A percentile compares a stretch with the other conserved stretches of the same genome.
These are phyloP conservation scores for Herpetospermum pedunculosum DNA, from an alignment of 306 rosid genomes.

Conservation along the genomic window DNA sequence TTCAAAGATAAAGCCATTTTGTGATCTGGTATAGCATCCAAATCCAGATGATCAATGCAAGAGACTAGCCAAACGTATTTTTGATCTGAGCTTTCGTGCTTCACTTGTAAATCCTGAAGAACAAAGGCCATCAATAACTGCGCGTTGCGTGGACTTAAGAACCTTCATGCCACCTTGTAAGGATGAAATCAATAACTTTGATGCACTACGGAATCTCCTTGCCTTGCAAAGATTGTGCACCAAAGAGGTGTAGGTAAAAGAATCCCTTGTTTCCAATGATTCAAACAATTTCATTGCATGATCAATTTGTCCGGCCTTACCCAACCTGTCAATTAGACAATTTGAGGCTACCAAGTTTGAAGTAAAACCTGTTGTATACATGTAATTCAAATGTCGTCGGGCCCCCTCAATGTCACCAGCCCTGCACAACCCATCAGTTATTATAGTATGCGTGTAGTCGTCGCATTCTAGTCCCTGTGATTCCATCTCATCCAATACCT, in stretches of 20 bases:
- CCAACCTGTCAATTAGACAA: constrained; percentile 59
- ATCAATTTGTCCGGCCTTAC: constrained; percentile 74
- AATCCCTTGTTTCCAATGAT: constrained; percentile 57
- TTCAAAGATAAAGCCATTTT: background rate
- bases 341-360: constrained; percentile 54
- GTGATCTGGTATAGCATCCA: background rate
- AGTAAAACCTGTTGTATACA: constrained; percentile 37
- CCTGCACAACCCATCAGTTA: constrained; percentile 56
- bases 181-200: constrained; percentile 44
- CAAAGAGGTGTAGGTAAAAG: constrained; percentile 44
- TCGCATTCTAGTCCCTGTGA: constrained; percentile 44
- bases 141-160: constrained; percentile 40
- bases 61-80: constrained; percentile 27
- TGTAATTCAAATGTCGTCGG: constrained; percentile 33
- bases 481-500: constrained; percentile 47
- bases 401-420: constrained; percentile 40
- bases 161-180: constrained; percentile 39
- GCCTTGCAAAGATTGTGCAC: constrained; percentile 71
- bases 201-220: constrained; percentile 39
- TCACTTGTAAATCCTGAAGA: constrained; percentile 39
- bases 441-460: constrained; percentile 51
- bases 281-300: constrained; percentile 49
- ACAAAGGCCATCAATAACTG: constrained; percentile 49
- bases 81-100: constrained; percentile 39
- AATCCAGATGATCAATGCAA: constrained; percentile 18